Conservation (phyloP, 805 yeast genomes). For the Lipomyces sp. region DNA sequence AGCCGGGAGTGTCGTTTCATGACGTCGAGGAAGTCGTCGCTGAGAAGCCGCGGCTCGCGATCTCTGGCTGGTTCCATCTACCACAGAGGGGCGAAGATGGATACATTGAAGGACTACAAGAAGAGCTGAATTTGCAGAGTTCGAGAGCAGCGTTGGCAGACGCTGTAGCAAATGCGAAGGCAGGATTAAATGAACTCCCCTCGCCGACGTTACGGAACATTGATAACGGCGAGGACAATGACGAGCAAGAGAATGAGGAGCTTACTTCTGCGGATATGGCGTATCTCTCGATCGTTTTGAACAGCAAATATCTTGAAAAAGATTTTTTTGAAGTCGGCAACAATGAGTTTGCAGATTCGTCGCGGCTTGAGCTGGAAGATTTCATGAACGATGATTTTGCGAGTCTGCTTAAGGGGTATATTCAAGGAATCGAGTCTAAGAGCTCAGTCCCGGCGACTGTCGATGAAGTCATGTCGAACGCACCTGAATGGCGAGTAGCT, state of each 20-base stretch:
- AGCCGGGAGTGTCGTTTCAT: slow-evolving; percentile 95
- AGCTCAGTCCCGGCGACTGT: slow-evolving; percentile 12
- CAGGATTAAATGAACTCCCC: slow-evolving; percentile 34
- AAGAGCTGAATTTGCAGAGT: slow-evolving; percentile 32
- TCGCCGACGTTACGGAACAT: slow-evolving; percentile 69
- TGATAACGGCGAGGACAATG: slow-evolving; percentile 51
- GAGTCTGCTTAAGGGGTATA: slow-evolving; percentile 43
- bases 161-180: slow-evolving; percentile 71
- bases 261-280: slow-evolving; percentile 28
- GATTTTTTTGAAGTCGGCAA: slow-evolving; percentile 46
- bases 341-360: slow-evolving; percentile 58
- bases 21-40: slow-evolving; percentile 96
- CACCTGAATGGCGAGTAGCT: slow-evolving; percentile 82
- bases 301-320: slow-evolving; percentile 48
- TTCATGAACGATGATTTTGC: slow-evolving; percentile 61
- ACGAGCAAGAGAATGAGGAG: background rate
- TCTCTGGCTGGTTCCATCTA: slow-evolving; percentile 98
- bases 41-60: slow-evolving; percentile 84
- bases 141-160: slow-evolving; percentile 44
- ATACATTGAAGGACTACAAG: slow-evolving; percentile 76
- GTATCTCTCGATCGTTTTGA: slow-evolving; percentile 55
- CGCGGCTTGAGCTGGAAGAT: slow-evolving; percentile 62
- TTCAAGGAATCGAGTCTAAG: slow-evolving; percentile 51
- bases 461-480: slow-evolving; percentile 44
- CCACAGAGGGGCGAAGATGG: slow-evolving; percentile 94